Base-by-base conservation (phyloP, 2,329 filamentous ascomycete genomes). In the Alternaria sp. region DNA sequence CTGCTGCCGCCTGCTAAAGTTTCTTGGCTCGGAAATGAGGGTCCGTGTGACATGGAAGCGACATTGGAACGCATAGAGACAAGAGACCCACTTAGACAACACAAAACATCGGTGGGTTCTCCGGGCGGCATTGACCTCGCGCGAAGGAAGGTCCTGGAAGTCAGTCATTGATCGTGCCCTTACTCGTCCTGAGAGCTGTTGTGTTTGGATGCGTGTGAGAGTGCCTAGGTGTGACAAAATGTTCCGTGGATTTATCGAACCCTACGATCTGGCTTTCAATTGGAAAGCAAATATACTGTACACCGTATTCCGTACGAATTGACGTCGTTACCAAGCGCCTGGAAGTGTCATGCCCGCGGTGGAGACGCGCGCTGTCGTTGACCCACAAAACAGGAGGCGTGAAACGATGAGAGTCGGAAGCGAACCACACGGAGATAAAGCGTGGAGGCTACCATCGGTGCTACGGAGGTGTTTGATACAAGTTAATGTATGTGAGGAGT, bases 401-500 rank as follows among this genome's bases (percentile, higher is more conserved):
- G 56, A 59, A 59, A 59, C 56, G 20, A 48, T 59, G 24, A 36
- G 38, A 48, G 56, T 54, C 42, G n/a, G 49, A 54, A 59, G 49
- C 51, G 28, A 54, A 49, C 47, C 51, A 34, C 32, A 57, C 32
- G 39, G 38, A 44, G 34, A 44, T 22, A 34, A 34, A 11, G 26
- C 41, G 54, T 43, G 26, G 28, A 38, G 9, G 36, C 34, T 43
- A 44, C 32, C 14, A 32, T 44, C 30, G 22, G n/a, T 44, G 9
- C 28, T 51, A 26, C 48, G 30, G 47, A 5, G 22, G 12, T 18
- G 20, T 34, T 11, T 46, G 54, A 44, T 36, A 30, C 47, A 43
- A 47, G 32, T 49, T 20, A 42, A 52, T 43, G 43, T 38, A 43
- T 26, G 26, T 48, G 43, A 48, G 34, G 36, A 16, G 38, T 26